These are phyloP conservation scores for Lasiodiplodia citricola DNA, from an alignment of 2,329 filamentous ascomycete species.

Conservation along the genomic window DNA sequence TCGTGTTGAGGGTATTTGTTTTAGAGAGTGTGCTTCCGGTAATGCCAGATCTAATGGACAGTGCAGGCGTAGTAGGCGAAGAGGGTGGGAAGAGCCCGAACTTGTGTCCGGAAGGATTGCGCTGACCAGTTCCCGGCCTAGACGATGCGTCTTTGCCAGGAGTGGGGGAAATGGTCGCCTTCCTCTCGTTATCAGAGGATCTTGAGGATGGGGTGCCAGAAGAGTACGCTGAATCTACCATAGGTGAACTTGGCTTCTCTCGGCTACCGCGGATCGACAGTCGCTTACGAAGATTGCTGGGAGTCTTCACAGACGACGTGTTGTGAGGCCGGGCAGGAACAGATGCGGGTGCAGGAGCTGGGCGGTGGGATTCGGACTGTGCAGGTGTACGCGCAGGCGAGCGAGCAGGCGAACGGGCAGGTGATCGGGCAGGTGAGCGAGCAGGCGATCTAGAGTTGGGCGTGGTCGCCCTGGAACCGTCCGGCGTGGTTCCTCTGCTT, in stretches of 20 bases:
- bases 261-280: conserved; percentile 14
- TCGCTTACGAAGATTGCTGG: conserved; percentile 19
- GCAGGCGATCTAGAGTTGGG: conserved; percentile 22
- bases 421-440: conserved; percentile 13
- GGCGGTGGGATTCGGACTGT: neutral
- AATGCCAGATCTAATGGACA: conserved; percentile 24
- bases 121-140: conserved; percentile 13
- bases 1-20: conserved; percentile 21
- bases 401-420: neutral
- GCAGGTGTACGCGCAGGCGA: conserved; percentile 8
- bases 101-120: conserved; percentile 1
- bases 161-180: neutral
- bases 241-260: conserved; percentile 25
- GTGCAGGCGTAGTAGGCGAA: conserved; percentile 7
- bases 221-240: conserved; percentile 44
- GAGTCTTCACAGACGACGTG: conserved; percentile 10
- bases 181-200: conserved; percentile 23
- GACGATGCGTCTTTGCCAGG: neutral
- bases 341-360: neutral
- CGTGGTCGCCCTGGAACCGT: conserved; percentile 23
- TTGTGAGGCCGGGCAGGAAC: neutral
- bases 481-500: conserved; percentile 15
- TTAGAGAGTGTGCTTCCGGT: conserved; percentile 18
- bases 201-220: conserved; percentile 41
- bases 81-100: conserved; percentile 24